These are phyloP conservation scores for Vaccinium vitisidaea DNA, from an alignment of 148 eudicot genomes.

Conservation along the genomic window DNA sequence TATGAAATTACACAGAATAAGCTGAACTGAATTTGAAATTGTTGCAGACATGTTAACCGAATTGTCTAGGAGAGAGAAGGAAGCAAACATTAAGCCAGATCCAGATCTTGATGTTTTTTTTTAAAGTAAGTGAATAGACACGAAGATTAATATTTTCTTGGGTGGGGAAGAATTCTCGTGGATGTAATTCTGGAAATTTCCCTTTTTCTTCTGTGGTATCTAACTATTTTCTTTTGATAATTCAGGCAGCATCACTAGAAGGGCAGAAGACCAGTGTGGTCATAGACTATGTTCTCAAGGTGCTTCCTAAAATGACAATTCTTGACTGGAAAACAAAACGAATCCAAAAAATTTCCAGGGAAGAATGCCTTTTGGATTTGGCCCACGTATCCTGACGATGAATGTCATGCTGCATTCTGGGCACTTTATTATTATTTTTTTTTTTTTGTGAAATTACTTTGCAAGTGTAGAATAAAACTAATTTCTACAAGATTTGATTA, in stretches of 20 bases:
- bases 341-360: background rate
- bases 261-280: constrained; percentile 32
- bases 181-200: background rate
- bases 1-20: background rate
- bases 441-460: too few relatives aligned
- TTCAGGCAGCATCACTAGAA: constrained; percentile 34
- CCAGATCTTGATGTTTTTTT: constrained; percentile 33
- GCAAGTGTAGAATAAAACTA: too few relatives aligned
- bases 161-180: background rate
- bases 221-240: background rate
- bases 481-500: background rate
- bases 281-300: constrained; percentile 46
- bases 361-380: background rate
- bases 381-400: background rate
- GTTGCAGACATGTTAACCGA: constrained; percentile 35
- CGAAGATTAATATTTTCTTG: background rate
- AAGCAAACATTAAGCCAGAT: constrained; percentile 32
- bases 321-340: background rate
- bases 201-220: background rate
- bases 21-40: background rate
- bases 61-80: constrained; percentile 40
- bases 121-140: constrained; percentile 31
- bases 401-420: background rate
- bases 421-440: background rate
- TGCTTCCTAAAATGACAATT: constrained; percentile 7